Evolutionary conservation across 768 basidiomycete genomes (phyloP).

Genomic region (Suillus hirtellus): DNA sequence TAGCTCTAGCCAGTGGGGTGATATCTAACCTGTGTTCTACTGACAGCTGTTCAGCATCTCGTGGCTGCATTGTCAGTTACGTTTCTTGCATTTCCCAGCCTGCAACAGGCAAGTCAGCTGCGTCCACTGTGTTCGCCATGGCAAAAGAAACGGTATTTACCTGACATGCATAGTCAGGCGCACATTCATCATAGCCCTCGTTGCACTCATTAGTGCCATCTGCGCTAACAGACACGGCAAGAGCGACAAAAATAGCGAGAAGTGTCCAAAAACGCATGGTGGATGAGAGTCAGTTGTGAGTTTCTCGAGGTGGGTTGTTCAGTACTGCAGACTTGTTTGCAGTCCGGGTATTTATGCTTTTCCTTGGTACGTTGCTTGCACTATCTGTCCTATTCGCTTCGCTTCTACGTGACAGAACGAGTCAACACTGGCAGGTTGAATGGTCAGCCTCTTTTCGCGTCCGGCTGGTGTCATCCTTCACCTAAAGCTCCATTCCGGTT

Average conservation of each 20-base stretch:
- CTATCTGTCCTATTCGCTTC: background rate
- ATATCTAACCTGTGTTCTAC: background rate
- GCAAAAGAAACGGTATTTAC: background rate
- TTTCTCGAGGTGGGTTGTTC: background rate
- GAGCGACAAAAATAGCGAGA: background rate
- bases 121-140: background rate
- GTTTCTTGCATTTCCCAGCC: background rate
- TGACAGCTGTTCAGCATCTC: background rate
- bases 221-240: background rate
- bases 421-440: background rate
- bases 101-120: background rate
- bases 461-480: background rate
- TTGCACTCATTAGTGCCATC: background rate
- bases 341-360: background rate
- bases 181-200: constrained; percentile 4
- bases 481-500: background rate
- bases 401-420: background rate
- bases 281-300: background rate
- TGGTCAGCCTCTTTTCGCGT: constrained; percentile 2
- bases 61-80: no score
- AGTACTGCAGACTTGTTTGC: background rate
- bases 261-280: background rate
- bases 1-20: background rate
- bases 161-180: background rate
- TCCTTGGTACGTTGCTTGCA: background rate